phyloP scores from a whole-genome alignment of 305 asterid genomes.

The Solanum hybrid region DNA sequence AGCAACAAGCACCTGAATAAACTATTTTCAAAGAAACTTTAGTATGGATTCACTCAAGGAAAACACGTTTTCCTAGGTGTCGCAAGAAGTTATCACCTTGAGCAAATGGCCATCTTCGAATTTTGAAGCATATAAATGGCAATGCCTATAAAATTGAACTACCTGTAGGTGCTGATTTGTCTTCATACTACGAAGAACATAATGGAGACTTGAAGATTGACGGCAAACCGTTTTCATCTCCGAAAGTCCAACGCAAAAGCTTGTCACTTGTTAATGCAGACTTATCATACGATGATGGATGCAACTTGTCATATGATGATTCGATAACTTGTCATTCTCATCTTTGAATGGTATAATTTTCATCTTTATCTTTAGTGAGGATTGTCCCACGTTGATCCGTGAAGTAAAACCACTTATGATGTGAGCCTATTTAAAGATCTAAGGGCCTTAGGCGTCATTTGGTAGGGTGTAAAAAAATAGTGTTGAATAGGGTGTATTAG shows the following conservation, averaged over 20 bases:
- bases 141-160: constrained; percentile 4
- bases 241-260: not conserved
- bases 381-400: not conserved
- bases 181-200: not conserved
- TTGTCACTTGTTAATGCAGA: not conserved
- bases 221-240: not conserved
- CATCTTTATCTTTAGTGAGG: not conserved
- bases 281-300: not conserved
- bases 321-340: not conserved
- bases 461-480: not conserved
- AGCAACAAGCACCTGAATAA: not conserved
- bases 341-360: not conserved
- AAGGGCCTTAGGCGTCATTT: not conserved
- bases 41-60: not conserved
- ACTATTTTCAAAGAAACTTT: not conserved
- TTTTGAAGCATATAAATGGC: not conserved
- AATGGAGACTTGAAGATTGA: not conserved
- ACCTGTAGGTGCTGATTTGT: not conserved
- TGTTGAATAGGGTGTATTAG: not conserved
- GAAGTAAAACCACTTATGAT: not conserved
- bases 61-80: not conserved
- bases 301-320: not conserved
- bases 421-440: not conserved
- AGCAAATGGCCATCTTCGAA: not conserved
- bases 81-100: not conserved